Evolutionary conservation across 176 grass and related monocot species (phyloP).

Genomic region (Oryza meridionalis): DNA sequence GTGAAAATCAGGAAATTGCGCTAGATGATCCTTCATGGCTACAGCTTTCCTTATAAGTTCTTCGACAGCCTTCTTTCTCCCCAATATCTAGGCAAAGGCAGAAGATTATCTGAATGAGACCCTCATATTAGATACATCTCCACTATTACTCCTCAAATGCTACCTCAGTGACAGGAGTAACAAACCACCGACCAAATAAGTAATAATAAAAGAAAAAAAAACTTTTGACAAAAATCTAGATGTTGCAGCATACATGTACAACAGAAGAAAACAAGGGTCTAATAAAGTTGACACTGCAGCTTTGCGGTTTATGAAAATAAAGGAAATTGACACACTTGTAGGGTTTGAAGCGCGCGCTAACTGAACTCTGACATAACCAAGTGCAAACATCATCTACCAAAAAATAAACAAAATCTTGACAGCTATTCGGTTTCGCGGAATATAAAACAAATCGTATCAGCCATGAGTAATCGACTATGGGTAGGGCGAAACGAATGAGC

Average conservation of each 20-base stretch:
- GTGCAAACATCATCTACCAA: not conserved
- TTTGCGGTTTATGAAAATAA: not conserved
- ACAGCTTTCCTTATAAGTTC: conserved; percentile 65
- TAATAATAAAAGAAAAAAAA: not conserved
- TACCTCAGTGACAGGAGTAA: not conserved
- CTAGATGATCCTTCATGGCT: conserved; percentile 64
- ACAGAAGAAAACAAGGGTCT: not conserved
- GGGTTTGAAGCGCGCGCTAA: not conserved
- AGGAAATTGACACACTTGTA: not conserved
- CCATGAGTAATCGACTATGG: not conserved
- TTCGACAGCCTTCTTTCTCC: conserved; percentile 64
- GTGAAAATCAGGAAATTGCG: conserved; percentile 55
- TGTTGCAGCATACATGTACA: not conserved
- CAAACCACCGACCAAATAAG: not conserved
- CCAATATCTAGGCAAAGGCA: conserved; percentile 55
- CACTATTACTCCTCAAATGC: not conserved
- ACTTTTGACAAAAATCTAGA: not conserved
- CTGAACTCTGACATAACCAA: not conserved
- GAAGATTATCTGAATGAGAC: conserved; percentile 34
- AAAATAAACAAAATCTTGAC: not conserved
- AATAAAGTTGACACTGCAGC: not conserved
- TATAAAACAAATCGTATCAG: not conserved
- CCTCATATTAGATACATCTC: not conserved
- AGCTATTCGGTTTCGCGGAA: no score
- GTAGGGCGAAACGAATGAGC: not conserved